Evolutionary conservation across 768 basidiomycete genomes (phyloP), one percentile per base, ranked within the genome.

Genomic region (Trametes cubensis): DNA sequence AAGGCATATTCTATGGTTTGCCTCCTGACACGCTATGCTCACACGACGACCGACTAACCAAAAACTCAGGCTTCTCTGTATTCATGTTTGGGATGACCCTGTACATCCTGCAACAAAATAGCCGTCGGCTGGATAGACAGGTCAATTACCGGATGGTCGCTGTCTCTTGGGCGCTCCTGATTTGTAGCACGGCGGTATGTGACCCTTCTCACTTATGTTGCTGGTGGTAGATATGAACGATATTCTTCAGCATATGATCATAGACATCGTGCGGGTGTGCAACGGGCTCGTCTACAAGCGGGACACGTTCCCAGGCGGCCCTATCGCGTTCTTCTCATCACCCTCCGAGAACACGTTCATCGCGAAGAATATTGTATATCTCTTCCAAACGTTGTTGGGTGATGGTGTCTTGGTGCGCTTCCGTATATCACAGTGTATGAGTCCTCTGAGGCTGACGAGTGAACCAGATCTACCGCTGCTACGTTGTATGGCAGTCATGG

Each of bases 11-110:
- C 14, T 71, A 71, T 64, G 70, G 71, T 66, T 38, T 58, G 53
- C 13, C 14, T 21, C 6, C 21, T 15, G 3, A 44, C 23, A 21
- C 8, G 5, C 39, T 28, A 23, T 7, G 20, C 20, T 25, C 13
- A 8, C 25, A 18, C 25, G 26, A 23, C 11, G 23, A 17, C 8
- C 1, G 11, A 26, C 23, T 55, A 8, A 55, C 23, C 10, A 18
- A 30, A 18, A 11, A 5, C 25, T 11, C 44, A 77, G 76, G 76
- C 0, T 73, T 77, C 57, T 77, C 76, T 3, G 40, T 75, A 25
- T 53, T 76, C 38, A 76, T 76, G 76, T 76, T 74, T 58, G 65
- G 67, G 15, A 66, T 63, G 3, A 72, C 74, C 0, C 41, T 77
- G 8, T 72, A 70, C 67, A 66, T 57, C 1, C 44, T 77, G n/a